Evolutionary conservation across 257 asterid genomes (phyloP), one percentile per base, ranked within the genome.

Genomic region (Leonotis leonurus): DNA sequence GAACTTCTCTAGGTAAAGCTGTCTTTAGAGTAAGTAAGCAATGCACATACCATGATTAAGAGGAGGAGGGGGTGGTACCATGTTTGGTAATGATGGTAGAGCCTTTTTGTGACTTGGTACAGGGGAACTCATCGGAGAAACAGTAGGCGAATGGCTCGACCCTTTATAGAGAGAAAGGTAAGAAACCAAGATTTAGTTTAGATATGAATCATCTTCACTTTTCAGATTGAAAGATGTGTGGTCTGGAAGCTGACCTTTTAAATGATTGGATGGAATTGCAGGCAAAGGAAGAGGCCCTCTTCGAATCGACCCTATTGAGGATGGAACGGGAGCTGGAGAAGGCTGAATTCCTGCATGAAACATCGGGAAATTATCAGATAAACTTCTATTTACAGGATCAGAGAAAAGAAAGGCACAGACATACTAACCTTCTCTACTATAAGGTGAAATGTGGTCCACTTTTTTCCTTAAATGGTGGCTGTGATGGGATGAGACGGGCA

Each of bases 21-120:
- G 8, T 8, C 20, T 27, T 33, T 16, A 3, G 17, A 22, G 49
- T 32, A 6, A 24, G 55, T n/a, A 17, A 37, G 48, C n/a, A 41
- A 17, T 0, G 22, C 1, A 50, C 6, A 21, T 65, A 87, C 97
- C 93, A 63, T 71, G 80, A 70, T 80, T 80, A 45, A 89, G 96
- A 67, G 97, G 97, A 5, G 95, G 93, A 26, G 95, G 90, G 29
- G 96, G 95, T n/a, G 83, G 75, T 69, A 77, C 51, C 68, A 87
- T 62, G 59, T 73, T 69, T 62, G 87, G 86, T 40, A 81, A 72
- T 41, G 88, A 84, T 52, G 83, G 79, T 60, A 70, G 84, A 46
- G 77, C 41, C 70, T 57, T 77, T 63, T 30, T 61, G 51, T 57
- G 56, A 45, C 62, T 74, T 56, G 45, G 69, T 63, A 44, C 24